Evolutionary conservation across 2,329 filamentous ascomycete species (phyloP), one percentile per base, ranked within the genome.

Genomic region (Nannizziopsis barbatae): DNA sequence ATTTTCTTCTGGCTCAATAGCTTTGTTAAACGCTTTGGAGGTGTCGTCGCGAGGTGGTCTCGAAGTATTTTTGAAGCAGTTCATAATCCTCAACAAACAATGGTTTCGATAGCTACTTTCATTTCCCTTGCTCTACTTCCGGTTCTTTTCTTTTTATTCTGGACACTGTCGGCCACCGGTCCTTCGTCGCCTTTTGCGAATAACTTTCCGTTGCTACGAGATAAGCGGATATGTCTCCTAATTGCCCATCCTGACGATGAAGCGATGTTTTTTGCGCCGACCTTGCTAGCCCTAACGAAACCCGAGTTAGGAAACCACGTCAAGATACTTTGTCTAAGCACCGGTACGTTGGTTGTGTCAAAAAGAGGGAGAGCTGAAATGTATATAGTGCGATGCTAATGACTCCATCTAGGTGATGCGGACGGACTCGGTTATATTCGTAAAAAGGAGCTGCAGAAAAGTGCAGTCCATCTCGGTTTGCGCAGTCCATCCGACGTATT

Each of bases 191-290:
- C 65, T 9, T 65, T 68, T 50, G 62, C 62, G 7, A 57, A 59
- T 20, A 59, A 58, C 31, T 68, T 69, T 50, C 84, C 86, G 3
- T 76, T 71, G 39, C 71, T 95, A 54, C 74, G 73, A 57, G 83
- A 86, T 71, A 93, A 94, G 75, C 81, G 86, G 60, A 87, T 98
- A 62, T 84, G 86, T 63, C 77, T 98, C 47, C 74, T 98, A 48
- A 96, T 98, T 60, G 92, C 92, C 17, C 92, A 98, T 69, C 92
- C 92, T 0, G 92, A 98, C 68, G 92, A 98, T 61, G 92, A 98
- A 72, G 92, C 90, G 65, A 98, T 98, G 92, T 98, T 98, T 75
- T 98, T 98, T 69, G 81, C 88, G 54, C 92, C 92, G 0, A 85
- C 87, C 0, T 74, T 96, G 11, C 75, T 93, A 58, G 81, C 85